These are phyloP conservation scores for Nyssa sinensis DNA, from an alignment of 148 eudicot species.

Conservation along the genomic window DNA sequence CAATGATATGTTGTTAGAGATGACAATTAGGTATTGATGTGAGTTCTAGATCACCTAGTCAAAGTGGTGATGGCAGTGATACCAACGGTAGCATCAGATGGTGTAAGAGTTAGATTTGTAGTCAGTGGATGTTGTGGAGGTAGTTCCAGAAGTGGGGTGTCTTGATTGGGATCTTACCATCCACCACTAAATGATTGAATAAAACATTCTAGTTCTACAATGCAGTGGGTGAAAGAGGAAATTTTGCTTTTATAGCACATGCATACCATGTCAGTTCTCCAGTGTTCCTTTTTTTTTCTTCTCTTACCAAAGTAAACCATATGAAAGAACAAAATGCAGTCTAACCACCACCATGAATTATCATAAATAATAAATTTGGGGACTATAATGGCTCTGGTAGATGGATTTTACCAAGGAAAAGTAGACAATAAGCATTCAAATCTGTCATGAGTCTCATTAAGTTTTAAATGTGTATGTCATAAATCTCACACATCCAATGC, in stretches of 20 bases:
- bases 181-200: not conserved
- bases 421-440: not conserved
- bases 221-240: not conserved
- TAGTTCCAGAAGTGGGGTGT: not conserved
- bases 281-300: not conserved
- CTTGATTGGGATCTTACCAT: not conserved
- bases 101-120: not conserved
- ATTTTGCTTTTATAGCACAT: not conserved
- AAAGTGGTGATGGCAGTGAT: not conserved
- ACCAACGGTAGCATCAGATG: no score
- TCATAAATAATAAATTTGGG: not conserved
- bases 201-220: no score
- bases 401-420: slow-evolving; percentile 4
- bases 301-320: not conserved
- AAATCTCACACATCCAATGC: not conserved
- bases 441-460: not conserved
- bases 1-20: not conserved
- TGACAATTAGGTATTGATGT: no score
- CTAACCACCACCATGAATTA: not conserved
- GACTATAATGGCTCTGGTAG: not conserved
- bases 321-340: not conserved
- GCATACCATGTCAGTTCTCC: not conserved
- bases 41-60: no score
- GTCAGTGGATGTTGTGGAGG: no score
- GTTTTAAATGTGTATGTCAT: not conserved